These are phyloP conservation scores for Chytridium lagenaria DNA, from an alignment of 371 early-diverging fungal species.

Conservation along the genomic window DNA sequence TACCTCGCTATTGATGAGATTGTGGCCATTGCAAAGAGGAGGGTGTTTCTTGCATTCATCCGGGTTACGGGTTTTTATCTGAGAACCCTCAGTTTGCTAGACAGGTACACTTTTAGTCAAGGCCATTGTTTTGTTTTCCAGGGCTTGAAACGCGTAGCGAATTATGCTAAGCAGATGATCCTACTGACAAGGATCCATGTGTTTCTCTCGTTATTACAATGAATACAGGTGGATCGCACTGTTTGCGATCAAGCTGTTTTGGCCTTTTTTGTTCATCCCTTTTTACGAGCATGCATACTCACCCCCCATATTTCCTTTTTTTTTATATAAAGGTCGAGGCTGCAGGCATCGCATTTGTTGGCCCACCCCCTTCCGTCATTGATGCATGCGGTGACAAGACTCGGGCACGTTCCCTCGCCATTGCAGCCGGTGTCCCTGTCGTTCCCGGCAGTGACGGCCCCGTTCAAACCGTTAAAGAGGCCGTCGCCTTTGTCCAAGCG, in stretches of 20 bases:
- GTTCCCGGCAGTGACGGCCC: constrained; percentile 80
- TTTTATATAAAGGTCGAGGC: constrained; percentile 74
- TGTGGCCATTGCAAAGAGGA: constrained; percentile 80
- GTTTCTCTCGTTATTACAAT: too few relatives aligned
- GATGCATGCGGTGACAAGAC: constrained; percentile 93
- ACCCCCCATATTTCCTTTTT: constrained; percentile 89
- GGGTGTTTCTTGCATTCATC: constrained; percentile 66
- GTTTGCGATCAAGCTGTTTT: too few relatives aligned
- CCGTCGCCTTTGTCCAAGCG: constrained; percentile 68
- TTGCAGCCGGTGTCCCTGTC: constrained; percentile 43
- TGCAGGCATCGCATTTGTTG: constrained; percentile 91
- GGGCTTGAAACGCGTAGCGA: too few relatives aligned
- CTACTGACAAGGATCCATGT: too few relatives aligned
- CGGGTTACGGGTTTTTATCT: constrained; percentile 85
- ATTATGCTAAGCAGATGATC: too few relatives aligned
- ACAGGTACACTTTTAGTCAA: constrained; percentile 26
- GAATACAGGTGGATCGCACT: too few relatives aligned
- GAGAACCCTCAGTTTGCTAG: constrained; percentile 90
- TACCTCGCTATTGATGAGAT: constrained; percentile 94
- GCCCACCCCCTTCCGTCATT: constrained; percentile 86
- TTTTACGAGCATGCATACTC: constrained; percentile 88
- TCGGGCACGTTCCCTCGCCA: constrained; percentile 85
- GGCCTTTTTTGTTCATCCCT: too few relatives aligned
- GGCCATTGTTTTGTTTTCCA: constrained; percentile 17
- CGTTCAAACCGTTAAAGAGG: constrained; percentile 69